Base-by-base conservation (phyloP, 305 asterid genomes). In the Fraxinus greggii region DNA sequence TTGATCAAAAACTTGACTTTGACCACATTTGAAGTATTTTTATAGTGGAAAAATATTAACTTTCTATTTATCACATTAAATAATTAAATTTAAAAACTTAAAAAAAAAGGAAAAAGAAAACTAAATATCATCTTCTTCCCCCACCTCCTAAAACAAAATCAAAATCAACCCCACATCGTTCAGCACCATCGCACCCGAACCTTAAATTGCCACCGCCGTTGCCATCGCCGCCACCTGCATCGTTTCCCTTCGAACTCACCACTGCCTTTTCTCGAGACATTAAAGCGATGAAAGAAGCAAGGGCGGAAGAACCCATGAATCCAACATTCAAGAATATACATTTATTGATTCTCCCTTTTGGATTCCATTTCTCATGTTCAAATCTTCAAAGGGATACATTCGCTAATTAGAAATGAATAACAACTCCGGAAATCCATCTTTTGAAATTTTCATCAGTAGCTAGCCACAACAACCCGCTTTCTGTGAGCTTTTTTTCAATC, bases 301-400 rank as follows among this genome's bases (percentile, higher is more conserved):
- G 72, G 10, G 83, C 26, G 1, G 84, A 83, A 63, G 79, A 80
- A 54, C 84, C 80, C 28, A 24, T 81, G 38, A 15, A 21, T 17
- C 81, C 83, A 5, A 65, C 72, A 10, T n/a, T 48, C 75, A 23
- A 88, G 6, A 67, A 63, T 13, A 81, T 88, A 2, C 88, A 84
- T 35, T 35, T 35, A 35, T 35, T 35, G 40, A 35, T 35, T 72
- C 19, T 79, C 94, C 35, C 90, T 92, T 15, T 13, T 86, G 0
- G 79, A 84, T 10, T 91, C 96, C 63, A 76, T 87, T 67, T 82
- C 89, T n/a, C 79, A 63, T 6, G 89, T 89, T 45, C 93, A 90
- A 80, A 89, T 90, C 83, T 84, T 93, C 75, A 93, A 87, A 85
- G 88, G 89, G 7, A 94, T 92, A 87, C 91, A 96, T 96, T 86